Evolutionary conservation across 1,139 yeast genomes (phyloP).

Genomic region (Hansenula lynferdii): DNA sequence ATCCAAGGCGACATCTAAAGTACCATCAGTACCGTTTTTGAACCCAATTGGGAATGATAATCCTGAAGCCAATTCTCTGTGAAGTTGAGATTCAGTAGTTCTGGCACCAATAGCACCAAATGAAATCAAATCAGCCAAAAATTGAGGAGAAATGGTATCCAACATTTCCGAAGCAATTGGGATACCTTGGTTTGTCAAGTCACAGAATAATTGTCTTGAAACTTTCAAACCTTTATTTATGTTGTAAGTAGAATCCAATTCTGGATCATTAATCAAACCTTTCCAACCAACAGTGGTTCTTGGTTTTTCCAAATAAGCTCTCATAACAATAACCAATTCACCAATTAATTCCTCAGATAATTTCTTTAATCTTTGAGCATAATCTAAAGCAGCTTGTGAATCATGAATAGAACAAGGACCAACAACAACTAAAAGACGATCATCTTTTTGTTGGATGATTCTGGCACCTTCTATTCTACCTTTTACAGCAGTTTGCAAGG

Average conservation of each 20-base stretch:
- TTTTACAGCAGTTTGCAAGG: slow-evolving; percentile 62
- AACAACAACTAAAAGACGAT: slow-evolving; percentile 75
- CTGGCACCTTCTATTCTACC: slow-evolving; percentile 76
- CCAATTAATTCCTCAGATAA: slow-evolving; percentile 63
- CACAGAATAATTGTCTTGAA: slow-evolving; percentile 80
- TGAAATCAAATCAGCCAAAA: slow-evolving; percentile 82
- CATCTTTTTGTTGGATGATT: slow-evolving; percentile 69
- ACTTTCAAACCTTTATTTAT: slow-evolving; percentile 92
- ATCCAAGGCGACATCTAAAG: slow-evolving; percentile 87
- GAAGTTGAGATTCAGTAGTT: slow-evolving; percentile 97
- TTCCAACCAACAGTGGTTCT: slow-evolving; percentile 99
- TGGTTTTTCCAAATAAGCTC: slow-evolving; percentile 97
- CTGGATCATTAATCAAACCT: slow-evolving; percentile 96
- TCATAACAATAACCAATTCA: slow-evolving; percentile 85
- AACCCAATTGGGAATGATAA: slow-evolving; percentile 97
- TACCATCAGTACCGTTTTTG: slow-evolving; percentile 98
- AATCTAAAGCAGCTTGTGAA: slow-evolving; percentile 82
- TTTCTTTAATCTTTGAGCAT: slow-evolving; percentile 65
- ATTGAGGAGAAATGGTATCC: slow-evolving; percentile 97
- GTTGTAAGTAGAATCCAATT: slow-evolving; percentile 85
- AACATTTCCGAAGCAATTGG: slow-evolving; percentile 98
- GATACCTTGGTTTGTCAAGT: slow-evolving; percentile 69
- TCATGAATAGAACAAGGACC: slow-evolving; percentile 99
- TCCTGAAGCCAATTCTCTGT: slow-evolving; percentile 96
- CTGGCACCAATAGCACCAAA: slow-evolving; percentile 99